A percentile compares a stretch with the other conserved stretches of the same genome.
Evolutionary conservation across 2,329 filamentous ascomycete species (phyloP).

Genomic region (Claviceps capensis): DNA sequence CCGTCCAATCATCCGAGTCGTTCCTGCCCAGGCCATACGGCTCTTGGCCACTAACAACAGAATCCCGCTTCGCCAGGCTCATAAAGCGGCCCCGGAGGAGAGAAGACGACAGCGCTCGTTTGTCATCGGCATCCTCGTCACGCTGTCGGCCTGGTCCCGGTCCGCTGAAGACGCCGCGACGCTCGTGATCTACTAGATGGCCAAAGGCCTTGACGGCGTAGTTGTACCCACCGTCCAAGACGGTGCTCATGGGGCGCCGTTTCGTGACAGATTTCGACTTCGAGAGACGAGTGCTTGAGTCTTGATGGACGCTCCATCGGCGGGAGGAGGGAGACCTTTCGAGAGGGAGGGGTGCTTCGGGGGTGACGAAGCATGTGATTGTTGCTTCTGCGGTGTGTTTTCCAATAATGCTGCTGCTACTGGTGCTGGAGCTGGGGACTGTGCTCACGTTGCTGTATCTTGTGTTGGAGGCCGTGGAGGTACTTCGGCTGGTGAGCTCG

Average conservation of each 20-base stretch:
- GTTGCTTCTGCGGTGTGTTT: conserved; percentile 14
- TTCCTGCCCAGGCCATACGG: conserved; percentile 11
- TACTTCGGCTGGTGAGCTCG: conserved; percentile 11
- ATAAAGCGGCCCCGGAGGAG: conserved; percentile 8
- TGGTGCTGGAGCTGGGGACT: conserved; percentile 15
- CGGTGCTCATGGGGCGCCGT: conserved; percentile 15
- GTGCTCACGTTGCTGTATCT: conserved; percentile 12
- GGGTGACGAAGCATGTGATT: conserved; percentile 12
- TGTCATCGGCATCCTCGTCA: conserved; percentile 10
- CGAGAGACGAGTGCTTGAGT: conserved; percentile 3
- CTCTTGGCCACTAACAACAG: conserved; percentile 7
- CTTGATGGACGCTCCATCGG: conserved; percentile 16
- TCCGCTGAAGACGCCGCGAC: conserved; percentile 7
- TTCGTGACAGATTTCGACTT: conserved; percentile 11
- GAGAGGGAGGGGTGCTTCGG: conserved; percentile 5
- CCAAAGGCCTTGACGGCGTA: conserved; percentile 14
- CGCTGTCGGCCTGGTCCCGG: conserved; percentile 11
- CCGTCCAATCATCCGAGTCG: conserved; percentile 22
- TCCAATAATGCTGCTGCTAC: conserved; percentile 13
- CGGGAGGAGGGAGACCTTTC: conserved; percentile 12
- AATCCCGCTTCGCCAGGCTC: conserved; percentile 6
- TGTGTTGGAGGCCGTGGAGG: conserved; percentile 15
- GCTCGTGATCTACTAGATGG: conserved; percentile 11
- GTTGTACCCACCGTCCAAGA: conserved; percentile 15
- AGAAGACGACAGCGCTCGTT: conserved; percentile 10